Percentiles rank a stretch among this genome's conserved stretches.
phyloP scores from a whole-genome alignment of 2,329 filamentous ascomycete species.

The Myriosclerotinia duriaeana region DNA sequence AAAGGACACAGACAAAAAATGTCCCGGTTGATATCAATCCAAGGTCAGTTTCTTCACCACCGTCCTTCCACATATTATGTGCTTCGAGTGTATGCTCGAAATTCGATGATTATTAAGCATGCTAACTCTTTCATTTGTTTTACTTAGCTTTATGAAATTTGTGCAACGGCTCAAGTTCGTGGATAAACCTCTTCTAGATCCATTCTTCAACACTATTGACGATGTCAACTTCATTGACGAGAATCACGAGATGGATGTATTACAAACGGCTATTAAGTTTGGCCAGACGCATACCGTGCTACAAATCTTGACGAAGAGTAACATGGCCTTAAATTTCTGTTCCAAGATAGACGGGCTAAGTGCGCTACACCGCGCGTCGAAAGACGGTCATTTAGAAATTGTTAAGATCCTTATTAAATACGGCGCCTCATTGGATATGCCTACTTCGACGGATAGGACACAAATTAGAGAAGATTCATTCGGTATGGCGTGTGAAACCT shows the following conservation, averaged over 20 bases:
- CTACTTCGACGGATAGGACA: neutral
- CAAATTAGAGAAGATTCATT: neutral
- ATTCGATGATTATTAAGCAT: no score
- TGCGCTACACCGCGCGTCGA: constrained; percentile 19
- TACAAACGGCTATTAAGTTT: constrained; percentile 1
- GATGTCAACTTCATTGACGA: neutral
- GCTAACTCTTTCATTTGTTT: neutral
- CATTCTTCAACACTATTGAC: neutral
- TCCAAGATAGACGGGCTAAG: neutral
- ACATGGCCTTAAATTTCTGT: neutral
- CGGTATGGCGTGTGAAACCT: neutral
- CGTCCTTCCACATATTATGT: no score
- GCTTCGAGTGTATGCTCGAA: no score
- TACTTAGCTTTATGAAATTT: neutral
- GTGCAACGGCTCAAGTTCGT: neutral
- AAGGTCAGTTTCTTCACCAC: neutral
- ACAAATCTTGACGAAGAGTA: neutral
- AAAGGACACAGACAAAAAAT: neutral
- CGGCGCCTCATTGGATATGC: constrained; percentile 4
- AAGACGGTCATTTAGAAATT: neutral
- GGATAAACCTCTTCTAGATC: neutral
- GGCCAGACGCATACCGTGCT: neutral
- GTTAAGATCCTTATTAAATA: constrained; percentile 13
- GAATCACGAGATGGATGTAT: neutral
- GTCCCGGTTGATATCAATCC: neutral